Percentiles rank a stretch among this genome's conserved stretches.
These are phyloP conservation scores for Pichia sp. DNA, from an alignment of 1,139 yeast genomes.

Conservation along the genomic window DNA sequence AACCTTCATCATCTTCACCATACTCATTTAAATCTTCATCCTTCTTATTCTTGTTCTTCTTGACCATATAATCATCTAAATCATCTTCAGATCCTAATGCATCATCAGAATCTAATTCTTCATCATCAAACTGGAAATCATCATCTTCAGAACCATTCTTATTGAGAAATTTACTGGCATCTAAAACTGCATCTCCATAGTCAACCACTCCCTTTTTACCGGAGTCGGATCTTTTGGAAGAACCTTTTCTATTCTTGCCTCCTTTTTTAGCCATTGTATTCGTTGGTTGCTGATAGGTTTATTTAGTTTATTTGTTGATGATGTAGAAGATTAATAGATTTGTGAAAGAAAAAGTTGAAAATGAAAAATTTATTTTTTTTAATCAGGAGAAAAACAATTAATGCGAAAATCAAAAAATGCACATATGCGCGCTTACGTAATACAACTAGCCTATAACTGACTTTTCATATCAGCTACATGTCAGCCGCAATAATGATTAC, in stretches of 20 bases:
- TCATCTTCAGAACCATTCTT: conserved; percentile 34
- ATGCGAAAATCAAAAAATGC: too few species aligned
- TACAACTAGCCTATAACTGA: too few species aligned
- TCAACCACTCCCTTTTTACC: conserved; percentile 10
- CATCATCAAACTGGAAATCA: conserved; percentile 50
- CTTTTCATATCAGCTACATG: too few species aligned
- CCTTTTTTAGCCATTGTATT: background rate
- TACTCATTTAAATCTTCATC: conserved; percentile 32
- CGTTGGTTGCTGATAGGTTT: too few species aligned
- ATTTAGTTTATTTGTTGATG: too few species aligned
- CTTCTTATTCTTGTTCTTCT: conserved; percentile 23
- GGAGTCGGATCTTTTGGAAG: conserved; percentile 3
- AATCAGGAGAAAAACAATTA: too few species aligned
- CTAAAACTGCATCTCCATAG: conserved; percentile 36
- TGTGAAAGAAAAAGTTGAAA: too few species aligned
- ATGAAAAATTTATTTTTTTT: background rate
- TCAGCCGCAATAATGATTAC: too few species aligned
- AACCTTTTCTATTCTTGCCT: background rate
- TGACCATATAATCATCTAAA: conserved; percentile 47
- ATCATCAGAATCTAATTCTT: conserved; percentile 74
- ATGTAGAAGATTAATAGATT: background rate
- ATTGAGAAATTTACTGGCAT: conserved; percentile 30
- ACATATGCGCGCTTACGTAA: too few species aligned
- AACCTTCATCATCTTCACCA: conserved; percentile 45
- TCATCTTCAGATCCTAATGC: conserved; percentile 79